Conservation (phyloP, 345 rosid genomes). For the Dipteronia dyeriana region DNA sequence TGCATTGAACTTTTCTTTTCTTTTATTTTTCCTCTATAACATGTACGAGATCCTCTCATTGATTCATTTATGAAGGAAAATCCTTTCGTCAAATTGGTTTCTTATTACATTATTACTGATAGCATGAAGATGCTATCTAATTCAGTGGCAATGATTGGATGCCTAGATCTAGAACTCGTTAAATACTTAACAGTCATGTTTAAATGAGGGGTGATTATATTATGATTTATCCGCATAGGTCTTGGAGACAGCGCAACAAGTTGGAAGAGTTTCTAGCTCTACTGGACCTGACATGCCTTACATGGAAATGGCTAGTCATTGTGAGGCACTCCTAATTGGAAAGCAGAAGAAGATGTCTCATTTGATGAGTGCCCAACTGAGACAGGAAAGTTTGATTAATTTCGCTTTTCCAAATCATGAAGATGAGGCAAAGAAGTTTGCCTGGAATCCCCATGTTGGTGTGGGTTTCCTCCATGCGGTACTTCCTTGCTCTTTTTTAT, state of each 20-base stretch:
- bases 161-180: background rate
- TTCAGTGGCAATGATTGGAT: background rate
- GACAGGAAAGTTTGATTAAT: slow-evolving; percentile 50
- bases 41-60: background rate
- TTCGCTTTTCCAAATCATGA: slow-evolving; percentile 32
- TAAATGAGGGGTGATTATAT: background rate
- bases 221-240: slow-evolving; percentile 46
- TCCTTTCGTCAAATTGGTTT: background rate
- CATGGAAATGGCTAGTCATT: slow-evolving; percentile 83
- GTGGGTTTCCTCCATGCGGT: slow-evolving; percentile 32
- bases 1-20: slow-evolving; percentile 6
- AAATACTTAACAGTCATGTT: background rate
- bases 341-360: slow-evolving; percentile 84
- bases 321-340: slow-evolving; percentile 77
- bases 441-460: slow-evolving; percentile 26
- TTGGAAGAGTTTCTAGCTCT: slow-evolving; percentile 72
- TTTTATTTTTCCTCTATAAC: too few relatives aligned
- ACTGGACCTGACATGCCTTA: slow-evolving; percentile 76
- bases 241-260: slow-evolving; percentile 70
- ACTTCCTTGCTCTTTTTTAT: slow-evolving; percentile 11
- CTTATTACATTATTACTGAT: background rate
- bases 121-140: background rate
- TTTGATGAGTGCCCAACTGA: slow-evolving; percentile 58
- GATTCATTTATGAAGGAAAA: slow-evolving; percentile 1
- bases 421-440: slow-evolving; percentile 32